Percentiles rank a stretch among this genome's conserved stretches.
phyloP scores from a whole-genome alignment of 2,329 filamentous ascomycete species.

The Penicillium sp. region DNA sequence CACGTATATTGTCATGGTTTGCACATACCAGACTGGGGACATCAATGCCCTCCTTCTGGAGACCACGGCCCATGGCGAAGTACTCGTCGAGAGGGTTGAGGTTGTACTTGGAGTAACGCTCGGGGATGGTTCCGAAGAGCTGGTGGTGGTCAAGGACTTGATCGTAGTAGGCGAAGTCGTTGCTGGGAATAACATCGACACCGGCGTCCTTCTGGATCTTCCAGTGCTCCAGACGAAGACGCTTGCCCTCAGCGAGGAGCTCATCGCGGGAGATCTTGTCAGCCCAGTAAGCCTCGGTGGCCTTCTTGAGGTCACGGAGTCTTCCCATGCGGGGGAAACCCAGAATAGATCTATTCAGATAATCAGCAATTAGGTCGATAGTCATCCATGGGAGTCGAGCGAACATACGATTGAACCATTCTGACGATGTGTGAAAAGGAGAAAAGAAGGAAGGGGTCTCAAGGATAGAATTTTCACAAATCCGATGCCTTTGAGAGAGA shows the following conservation, averaged over 20 bases:
- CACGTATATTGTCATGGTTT: neutral
- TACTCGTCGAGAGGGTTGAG: slow-evolving; percentile 91
- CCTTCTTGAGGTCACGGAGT: slow-evolving; percentile 99
- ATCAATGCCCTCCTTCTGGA: slow-evolving; percentile 79
- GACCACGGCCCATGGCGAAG: slow-evolving; percentile 99
- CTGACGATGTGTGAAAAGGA: slow-evolving; percentile 35
- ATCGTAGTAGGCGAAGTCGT: slow-evolving; percentile 93
- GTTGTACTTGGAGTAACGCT: slow-evolving; percentile 87
- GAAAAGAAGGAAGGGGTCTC: slow-evolving; percentile 13
- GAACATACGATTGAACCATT: slow-evolving; percentile 61
- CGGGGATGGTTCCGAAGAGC: slow-evolving; percentile 70
- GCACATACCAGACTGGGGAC: slow-evolving; percentile 71
- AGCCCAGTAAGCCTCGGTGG: slow-evolving; percentile 96
- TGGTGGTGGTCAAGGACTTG: slow-evolving; percentile 23
- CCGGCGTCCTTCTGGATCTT: slow-evolving; percentile 99
- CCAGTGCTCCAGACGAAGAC: slow-evolving; percentile 95
- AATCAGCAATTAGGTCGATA: neutral
- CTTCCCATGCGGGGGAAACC: slow-evolving; percentile 99
- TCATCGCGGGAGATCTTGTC: slow-evolving; percentile 91
- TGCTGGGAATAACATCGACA: slow-evolving; percentile 96
- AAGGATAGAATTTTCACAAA: slow-evolving; percentile 20
- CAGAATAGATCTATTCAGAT: slow-evolving; percentile 65
- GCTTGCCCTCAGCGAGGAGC: slow-evolving; percentile 91
- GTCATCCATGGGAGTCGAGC: neutral
- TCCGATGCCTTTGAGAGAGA: slow-evolving; percentile 26